These are phyloP conservation scores for Geranium brycei DNA, from an alignment of 345 rosid species.

Conservation along the genomic window DNA sequence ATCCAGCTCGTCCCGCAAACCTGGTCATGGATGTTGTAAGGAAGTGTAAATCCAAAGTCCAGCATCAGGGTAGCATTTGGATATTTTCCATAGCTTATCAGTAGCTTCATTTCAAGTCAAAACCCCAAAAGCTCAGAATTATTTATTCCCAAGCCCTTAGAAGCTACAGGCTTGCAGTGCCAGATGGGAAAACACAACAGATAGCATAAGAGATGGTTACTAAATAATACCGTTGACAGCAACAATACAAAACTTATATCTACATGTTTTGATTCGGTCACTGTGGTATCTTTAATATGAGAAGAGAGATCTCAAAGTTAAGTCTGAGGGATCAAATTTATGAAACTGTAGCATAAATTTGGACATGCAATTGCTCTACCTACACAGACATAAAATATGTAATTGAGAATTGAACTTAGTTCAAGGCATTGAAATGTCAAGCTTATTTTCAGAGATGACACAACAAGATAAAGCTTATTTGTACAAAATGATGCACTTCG, in stretches of 20 bases:
- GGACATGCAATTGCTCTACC: not conserved
- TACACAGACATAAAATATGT: too few species aligned
- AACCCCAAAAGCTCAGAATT: conserved; percentile 1
- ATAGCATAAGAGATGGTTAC: not conserved
- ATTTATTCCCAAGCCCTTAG: not conserved
- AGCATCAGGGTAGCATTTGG: conserved; percentile 61
- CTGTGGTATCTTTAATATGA: not conserved
- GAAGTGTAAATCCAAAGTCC: conserved; percentile 72
- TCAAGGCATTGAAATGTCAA: too few species aligned
- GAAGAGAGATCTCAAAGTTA: too few species aligned
- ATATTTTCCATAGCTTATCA: conserved; percentile 60
- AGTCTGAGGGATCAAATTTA: not conserved
- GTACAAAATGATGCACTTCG: not conserved
- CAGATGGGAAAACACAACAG: not conserved
- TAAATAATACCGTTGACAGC: not conserved
- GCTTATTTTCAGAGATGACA: too few species aligned
- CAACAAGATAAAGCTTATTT: too few species aligned
- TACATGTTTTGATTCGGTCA: not conserved
- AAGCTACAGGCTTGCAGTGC: conserved; percentile 4
- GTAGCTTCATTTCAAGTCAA: conserved; percentile 27
- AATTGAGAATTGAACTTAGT: too few species aligned
- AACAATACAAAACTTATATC: not conserved
- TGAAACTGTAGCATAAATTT: not conserved
- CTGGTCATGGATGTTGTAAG: conserved; percentile 60
- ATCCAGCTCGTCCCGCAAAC: conserved; percentile 22